A percentile compares a stretch with the other conserved stretches of the same genome.
Evolutionary conservation across 78 protist genomes (phyloP).

Genomic region (Corallochytrium limacisporum): DNA sequence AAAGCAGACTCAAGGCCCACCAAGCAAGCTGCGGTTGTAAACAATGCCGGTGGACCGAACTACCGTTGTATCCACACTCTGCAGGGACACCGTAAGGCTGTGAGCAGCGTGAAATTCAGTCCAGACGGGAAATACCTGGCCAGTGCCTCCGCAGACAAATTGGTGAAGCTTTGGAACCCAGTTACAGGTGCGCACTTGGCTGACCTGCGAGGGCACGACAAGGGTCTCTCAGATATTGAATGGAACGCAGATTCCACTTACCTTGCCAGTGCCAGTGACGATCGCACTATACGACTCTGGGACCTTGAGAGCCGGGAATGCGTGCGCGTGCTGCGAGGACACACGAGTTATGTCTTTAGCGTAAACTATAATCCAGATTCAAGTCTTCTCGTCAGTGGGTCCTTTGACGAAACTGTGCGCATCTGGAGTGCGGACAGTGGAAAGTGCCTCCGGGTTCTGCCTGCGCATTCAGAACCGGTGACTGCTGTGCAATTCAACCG

Average conservation of each 20-base stretch:
- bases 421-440: constrained; percentile 44
- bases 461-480: constrained; percentile 85
- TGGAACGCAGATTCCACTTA: constrained; percentile 29
- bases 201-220: background rate
- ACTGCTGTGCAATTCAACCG: constrained; percentile 69
- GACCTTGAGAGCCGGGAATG: background rate
- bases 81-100: constrained; percentile 63
- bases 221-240: background rate
- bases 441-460: constrained; percentile 28
- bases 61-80: no score
- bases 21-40: no score
- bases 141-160: constrained; percentile 64
- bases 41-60: no score
- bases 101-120: constrained; percentile 71
- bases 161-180: constrained; percentile 13
- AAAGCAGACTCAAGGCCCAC: no score
- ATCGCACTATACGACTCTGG: constrained; percentile 31
- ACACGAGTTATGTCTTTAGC: constrained; percentile 63
- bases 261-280: constrained; percentile 71
- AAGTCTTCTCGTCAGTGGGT: constrained; percentile 66
- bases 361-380: constrained; percentile 65
- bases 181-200: background rate
- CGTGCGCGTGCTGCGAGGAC: constrained; percentile 53
- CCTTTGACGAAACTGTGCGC: constrained; percentile 72
- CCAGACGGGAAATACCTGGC: constrained; percentile 73